phyloP scores from a whole-genome alignment of 1,284 basidiomycete species.

The Malassezia sp. region DNA sequence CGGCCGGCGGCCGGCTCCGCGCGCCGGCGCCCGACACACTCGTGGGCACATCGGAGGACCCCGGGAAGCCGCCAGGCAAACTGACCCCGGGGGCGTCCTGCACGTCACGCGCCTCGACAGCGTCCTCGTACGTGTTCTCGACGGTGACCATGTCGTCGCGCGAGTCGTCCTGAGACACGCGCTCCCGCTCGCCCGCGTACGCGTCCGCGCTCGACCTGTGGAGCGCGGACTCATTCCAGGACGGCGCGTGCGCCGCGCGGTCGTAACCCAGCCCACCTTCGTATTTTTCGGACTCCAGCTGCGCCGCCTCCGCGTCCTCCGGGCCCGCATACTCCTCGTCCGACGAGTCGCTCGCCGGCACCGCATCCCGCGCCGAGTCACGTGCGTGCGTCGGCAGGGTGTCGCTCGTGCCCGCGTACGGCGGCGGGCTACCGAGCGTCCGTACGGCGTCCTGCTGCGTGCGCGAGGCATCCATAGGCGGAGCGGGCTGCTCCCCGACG shows the following conservation, averaged over 20 bases:
- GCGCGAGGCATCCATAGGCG: not conserved
- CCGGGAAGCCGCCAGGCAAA: slow-evolving; percentile 21
- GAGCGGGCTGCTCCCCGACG: not conserved
- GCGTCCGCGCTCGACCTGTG: not conserved
- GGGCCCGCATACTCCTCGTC: not conserved
- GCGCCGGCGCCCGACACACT: not conserved
- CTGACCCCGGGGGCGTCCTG: too few relatives aligned
- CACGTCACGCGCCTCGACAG: too few relatives aligned
- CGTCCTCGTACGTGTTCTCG: too few relatives aligned
- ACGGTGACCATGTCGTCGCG: too few relatives aligned
- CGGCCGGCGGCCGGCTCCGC: not conserved
- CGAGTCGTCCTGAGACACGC: too few relatives aligned
- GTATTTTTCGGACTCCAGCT: not conserved
- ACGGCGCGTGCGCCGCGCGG: too few relatives aligned
- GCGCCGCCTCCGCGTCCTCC: not conserved
- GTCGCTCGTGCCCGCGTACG: not conserved
- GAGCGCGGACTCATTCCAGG: too few relatives aligned
- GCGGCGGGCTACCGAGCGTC: too few relatives aligned
- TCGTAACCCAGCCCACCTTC: too few relatives aligned
- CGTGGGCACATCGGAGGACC: not conserved
- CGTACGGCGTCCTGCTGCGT: too few relatives aligned
- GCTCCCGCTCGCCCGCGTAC: too few relatives aligned
- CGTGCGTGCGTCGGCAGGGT: too few relatives aligned
- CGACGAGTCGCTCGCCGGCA: not conserved
- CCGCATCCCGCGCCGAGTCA: not conserved